Evolutionary conservation across 1,139 yeast species (phyloP), one percentile per base, ranked within the genome.

Genomic region (Yamadazyma jaroonii): DNA sequence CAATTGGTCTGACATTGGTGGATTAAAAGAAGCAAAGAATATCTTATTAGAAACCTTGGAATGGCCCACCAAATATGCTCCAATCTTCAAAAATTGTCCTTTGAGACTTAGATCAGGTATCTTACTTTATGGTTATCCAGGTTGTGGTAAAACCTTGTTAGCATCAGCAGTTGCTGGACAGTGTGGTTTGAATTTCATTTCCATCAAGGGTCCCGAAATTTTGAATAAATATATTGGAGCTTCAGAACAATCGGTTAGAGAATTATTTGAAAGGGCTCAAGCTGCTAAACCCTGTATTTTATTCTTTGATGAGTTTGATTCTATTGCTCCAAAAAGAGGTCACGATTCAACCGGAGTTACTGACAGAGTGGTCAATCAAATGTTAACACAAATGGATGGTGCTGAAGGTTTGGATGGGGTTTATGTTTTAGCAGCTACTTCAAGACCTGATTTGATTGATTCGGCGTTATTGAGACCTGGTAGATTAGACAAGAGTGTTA

Each of bases 331-430:
- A 1, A 90, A 90, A 59, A 81, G 98, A 70, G 98, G 98, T 1
- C 97, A 90, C 55, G 98, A 92, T 55, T 86, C 96, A 2, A 90
- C 98, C 0, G 98, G 97, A 43, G 98, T 92, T 4, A 92, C 98
- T 1, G 98, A 92, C 58, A 76, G 98, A 53, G 97, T 92, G 29
- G 98, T 92, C 29, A 94, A 94, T 61, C 98, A 92, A 57, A 79
- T 92, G 81, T 76, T 92, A 53, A 92, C 98, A 0, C 97, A 94
- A 58, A 89, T 92, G 96, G 99, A 92, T 62, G 99, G 99, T 64
- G 97, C 97, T 1, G 98, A 92, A 59, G 97, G 97, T 0, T 67
- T 90, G 26, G 97, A 90, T 53, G 97, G 97, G 1, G 98, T 94
- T 3, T 92, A 92, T 54, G 96, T 94, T 1, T 68, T 92, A 24